Percentiles rank a stretch among this genome's conserved stretches.
Evolutionary conservation across 306 rosid species (phyloP).

Genomic region (Pyrus pyrifolia): DNA sequence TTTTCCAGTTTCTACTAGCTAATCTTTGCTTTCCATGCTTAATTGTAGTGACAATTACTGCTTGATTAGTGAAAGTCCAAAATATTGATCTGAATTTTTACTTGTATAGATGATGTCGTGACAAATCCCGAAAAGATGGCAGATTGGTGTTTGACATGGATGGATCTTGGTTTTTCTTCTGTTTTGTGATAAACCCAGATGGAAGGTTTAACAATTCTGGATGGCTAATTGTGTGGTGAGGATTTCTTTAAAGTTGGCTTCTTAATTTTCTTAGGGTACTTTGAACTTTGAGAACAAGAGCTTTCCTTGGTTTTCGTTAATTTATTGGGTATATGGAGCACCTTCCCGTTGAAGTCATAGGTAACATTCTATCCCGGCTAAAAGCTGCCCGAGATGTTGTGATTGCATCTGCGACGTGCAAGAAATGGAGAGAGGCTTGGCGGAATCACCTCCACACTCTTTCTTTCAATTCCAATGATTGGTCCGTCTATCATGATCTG

Average conservation of each 20-base stretch:
- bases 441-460: constrained; percentile 57
- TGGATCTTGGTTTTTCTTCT: neutral
- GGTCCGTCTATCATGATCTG: constrained; percentile 50
- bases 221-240: neutral
- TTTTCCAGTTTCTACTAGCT: neutral
- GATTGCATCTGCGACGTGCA: constrained; percentile 73
- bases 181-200: neutral
- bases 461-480: constrained; percentile 64
- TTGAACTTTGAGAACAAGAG: neutral
- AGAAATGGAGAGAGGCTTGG: constrained; percentile 67
- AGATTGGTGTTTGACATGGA: neutral
- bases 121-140: neutral
- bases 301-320: neutral
- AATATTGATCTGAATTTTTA: neutral
- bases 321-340: constrained; percentile 44
- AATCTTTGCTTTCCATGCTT: neutral
- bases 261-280: neutral
- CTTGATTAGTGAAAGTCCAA: neutral
- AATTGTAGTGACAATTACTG: neutral
- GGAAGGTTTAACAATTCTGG: neutral
- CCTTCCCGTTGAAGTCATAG: constrained; percentile 83
- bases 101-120: neutral
- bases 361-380: constrained; percentile 70
- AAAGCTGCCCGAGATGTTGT: constrained; percentile 68
- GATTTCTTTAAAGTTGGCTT: neutral